phyloP scores from a whole-genome alignment of 768 basidiomycete species.

The Leccinum uliginosum region DNA sequence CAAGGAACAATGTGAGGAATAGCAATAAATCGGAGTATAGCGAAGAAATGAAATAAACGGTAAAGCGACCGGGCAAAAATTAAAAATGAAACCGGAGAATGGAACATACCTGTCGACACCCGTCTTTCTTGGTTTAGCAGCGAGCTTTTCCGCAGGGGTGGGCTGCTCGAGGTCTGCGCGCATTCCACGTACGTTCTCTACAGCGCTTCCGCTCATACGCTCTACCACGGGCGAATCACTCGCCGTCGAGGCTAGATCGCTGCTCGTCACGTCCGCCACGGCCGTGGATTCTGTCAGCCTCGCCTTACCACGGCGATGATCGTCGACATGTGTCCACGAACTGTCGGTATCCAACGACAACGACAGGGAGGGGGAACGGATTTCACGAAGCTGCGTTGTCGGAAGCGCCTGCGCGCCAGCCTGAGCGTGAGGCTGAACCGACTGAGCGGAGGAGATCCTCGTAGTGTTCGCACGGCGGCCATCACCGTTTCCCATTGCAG shows the following conservation, averaged over 20 bases:
- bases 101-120: constrained; percentile 63
- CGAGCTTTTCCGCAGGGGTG: constrained; percentile 58
- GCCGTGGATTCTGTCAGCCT: constrained; percentile 12
- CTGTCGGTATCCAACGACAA: constrained; percentile 45
- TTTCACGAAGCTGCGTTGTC: constrained; percentile 24
- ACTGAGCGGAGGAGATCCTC: background rate
- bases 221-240: constrained; percentile 37
- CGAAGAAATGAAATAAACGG: background rate
- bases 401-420: background rate
- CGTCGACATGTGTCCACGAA: constrained; percentile 67
- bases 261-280: constrained; percentile 37
- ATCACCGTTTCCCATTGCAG: background rate
- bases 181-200: constrained; percentile 29
- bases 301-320: constrained; percentile 31
- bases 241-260: constrained; percentile 52
- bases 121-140: constrained; percentile 64
- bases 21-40: background rate
- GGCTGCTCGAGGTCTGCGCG: constrained; percentile 25
- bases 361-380: constrained; percentile 13
- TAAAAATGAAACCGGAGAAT: background rate
- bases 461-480: background rate
- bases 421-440: background rate
- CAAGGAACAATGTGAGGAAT: background rate
- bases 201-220: constrained; percentile 24
- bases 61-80: background rate